A percentile compares a stretch with the other conserved stretches of the same genome.
These are phyloP conservation scores for Tolypocladium ophioglossoides DNA, from an alignment of 2,329 filamentous ascomycete species.

Conservation along the genomic window DNA sequence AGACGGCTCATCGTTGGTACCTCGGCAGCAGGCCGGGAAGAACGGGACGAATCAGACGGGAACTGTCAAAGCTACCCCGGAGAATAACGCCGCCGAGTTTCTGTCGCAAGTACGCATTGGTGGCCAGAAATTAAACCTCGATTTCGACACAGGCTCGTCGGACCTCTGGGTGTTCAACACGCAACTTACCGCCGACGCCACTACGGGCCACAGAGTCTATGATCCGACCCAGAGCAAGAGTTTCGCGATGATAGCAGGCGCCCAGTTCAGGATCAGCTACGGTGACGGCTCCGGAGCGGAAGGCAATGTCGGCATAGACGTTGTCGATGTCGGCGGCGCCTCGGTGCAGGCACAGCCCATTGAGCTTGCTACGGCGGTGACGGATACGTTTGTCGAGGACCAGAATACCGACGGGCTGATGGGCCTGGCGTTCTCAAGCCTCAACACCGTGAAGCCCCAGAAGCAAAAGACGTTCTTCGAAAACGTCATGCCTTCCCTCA, in stretches of 20 bases:
- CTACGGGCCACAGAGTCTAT: constrained; percentile 36
- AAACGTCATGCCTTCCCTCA: constrained; percentile 50
- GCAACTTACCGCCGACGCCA: constrained; percentile 32
- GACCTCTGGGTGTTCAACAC: constrained; percentile 68
- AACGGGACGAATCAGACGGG: constrained; percentile 26
- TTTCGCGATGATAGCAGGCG: constrained; percentile 25
- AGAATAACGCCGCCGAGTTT: constrained; percentile 54
- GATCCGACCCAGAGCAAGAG: constrained; percentile 24
- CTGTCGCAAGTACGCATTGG: constrained; percentile 59
- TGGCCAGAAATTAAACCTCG: constrained; percentile 55
- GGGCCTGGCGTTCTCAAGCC: constrained; percentile 53
- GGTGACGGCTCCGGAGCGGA: constrained; percentile 54
- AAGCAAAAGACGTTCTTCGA: constrained; percentile 65
- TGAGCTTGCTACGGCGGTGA: constrained; percentile 52
- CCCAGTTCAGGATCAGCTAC: constrained; percentile 55
- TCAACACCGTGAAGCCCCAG: constrained; percentile 54
- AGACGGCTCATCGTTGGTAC: not conserved
- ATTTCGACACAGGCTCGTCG: constrained; percentile 68
- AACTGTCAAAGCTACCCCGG: constrained; percentile 50
- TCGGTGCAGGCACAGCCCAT: constrained; percentile 53
- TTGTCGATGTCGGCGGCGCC: constrained; percentile 55
- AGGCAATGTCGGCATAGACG: constrained; percentile 58
- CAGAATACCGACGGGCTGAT: constrained; percentile 57
- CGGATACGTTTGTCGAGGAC: constrained; percentile 46
- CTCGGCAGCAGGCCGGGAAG: not conserved